These are phyloP conservation scores for Colletotrichum cordylinicola DNA, from an alignment of 2,329 filamentous ascomycete species.

Conservation along the genomic window DNA sequence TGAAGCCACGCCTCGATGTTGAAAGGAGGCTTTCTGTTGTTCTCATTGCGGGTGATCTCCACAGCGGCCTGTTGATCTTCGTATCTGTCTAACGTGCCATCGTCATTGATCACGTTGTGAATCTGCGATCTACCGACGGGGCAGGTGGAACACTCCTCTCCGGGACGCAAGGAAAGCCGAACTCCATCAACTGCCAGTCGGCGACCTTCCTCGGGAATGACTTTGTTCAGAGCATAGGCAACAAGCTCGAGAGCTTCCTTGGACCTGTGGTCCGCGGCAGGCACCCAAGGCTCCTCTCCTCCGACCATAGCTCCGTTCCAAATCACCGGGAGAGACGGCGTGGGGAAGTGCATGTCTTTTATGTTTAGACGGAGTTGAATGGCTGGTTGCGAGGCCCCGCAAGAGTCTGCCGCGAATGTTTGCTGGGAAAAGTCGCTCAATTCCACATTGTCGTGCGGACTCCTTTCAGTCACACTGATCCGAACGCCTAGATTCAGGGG, in stretches of 20 bases:
- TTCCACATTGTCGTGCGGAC: neutral
- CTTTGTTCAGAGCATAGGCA: constrained; percentile 10
- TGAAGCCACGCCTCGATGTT: neutral
- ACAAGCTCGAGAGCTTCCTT: constrained; percentile 8
- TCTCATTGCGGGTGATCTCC: neutral
- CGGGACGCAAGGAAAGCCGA: neutral
- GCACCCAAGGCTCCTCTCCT: neutral
- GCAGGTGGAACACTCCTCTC: neutral
- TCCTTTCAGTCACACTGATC: neutral
- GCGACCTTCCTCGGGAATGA: neutral
- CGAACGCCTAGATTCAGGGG: neutral
- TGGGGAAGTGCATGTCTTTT: neutral
- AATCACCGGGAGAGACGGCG: neutral
- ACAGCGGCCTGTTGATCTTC: neutral
- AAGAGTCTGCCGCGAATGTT: neutral
- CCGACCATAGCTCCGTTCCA: neutral
- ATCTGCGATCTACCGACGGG: neutral
- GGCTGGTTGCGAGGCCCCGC: neutral
- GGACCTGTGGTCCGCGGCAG: neutral
- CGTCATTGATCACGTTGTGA: neutral
- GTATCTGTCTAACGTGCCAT: neutral
- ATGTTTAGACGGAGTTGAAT: neutral
- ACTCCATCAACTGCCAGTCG: neutral
- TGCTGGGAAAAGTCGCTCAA: neutral
- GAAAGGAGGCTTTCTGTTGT: neutral